Conservation (phyloP, 305 asterid genomes). For the Fraxinus nigra region DNA sequence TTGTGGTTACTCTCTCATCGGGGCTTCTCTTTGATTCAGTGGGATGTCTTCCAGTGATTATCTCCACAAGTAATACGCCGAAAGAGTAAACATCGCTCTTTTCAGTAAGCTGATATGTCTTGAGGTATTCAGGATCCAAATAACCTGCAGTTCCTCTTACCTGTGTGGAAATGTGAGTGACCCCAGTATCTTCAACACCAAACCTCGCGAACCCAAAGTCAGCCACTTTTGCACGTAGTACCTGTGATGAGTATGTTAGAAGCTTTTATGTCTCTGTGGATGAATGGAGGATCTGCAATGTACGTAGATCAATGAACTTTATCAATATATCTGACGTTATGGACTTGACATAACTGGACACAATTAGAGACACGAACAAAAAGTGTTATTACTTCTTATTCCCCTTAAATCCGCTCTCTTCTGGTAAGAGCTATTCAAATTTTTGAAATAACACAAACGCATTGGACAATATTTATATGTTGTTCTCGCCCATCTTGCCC, state of each 20-base stretch:
- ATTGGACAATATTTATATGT: not conserved
- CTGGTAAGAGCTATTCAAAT: too few species aligned
- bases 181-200: slow-evolving; percentile 38
- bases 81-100: slow-evolving; percentile 73
- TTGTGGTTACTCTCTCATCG: slow-evolving; percentile 41
- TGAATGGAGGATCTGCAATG: slow-evolving; percentile 54
- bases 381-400: too few species aligned
- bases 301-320: not conserved
- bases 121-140: slow-evolving; percentile 64
- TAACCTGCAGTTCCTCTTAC: slow-evolving; percentile 72
- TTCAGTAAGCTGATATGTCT: slow-evolving; percentile 55
- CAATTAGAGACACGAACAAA: not conserved
- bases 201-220: slow-evolving; percentile 66
- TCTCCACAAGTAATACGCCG: slow-evolving; percentile 64
- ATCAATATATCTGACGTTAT: not conserved
- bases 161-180: slow-evolving; percentile 58
- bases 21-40: slow-evolving; percentile 38
- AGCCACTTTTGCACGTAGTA: slow-evolving; percentile 55
- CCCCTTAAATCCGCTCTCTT: too few species aligned
- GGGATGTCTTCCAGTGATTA: slow-evolving; percentile 56
- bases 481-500: not conserved
- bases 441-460: too few species aligned
- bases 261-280: slow-evolving; percentile 66
- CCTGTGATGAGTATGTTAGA: slow-evolving; percentile 63
- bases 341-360: not conserved